Base-by-base conservation (phyloP, 371 early-diverging fungal species). In the Coemansia linderi region DNA sequence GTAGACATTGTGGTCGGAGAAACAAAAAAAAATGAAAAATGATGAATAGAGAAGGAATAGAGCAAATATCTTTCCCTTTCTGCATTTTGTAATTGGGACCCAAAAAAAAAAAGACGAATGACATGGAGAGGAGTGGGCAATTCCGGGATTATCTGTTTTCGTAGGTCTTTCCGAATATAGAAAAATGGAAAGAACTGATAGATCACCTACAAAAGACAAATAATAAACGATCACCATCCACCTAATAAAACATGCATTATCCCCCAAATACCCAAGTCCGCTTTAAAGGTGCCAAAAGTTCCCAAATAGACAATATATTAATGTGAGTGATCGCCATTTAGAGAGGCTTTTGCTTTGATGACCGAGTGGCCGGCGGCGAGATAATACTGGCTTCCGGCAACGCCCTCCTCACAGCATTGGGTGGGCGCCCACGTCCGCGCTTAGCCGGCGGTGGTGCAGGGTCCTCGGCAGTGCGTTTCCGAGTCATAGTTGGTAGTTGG, bases 331-430 rank as follows among this genome's bases (percentile, higher is more conserved):
- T 33, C 33, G 33, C 3, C 33, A 3, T 33, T 6, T 33, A 33
- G 19, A 19, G 44, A n/a, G 44, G n/a, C 44, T 44, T 44, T 22
- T 66, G 69, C 39, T 69, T 73, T 17, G 74, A 44, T 8, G 70
- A 50, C 44, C 74, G 66, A 4, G 74, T 65, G 10, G 44, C 44
- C 15, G 71, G 74, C 59, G 71, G 74, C 3, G 71, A 58, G 31
- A 38, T 54, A 2, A 39, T 15, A 27, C 24, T n/a, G 13, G 29
- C 15, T 5, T 43, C 46, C 39, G 59, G n/a, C 9, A 33, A 1
- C 22, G 22, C 22, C 22, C 24, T 12, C 7, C 37, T 4, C 50
- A 10, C 27, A 31, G 4, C 17, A 27, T 17, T 36, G 24, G 57
- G 63, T 36, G 48, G 37, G 2, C 63, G 50, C 15, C 61, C 61